Percentiles rank a stretch among this genome's conserved stretches.
These are phyloP conservation scores for Laguncularia racemosa DNA, from an alignment of 345 rosid genomes.

Conservation along the genomic window DNA sequence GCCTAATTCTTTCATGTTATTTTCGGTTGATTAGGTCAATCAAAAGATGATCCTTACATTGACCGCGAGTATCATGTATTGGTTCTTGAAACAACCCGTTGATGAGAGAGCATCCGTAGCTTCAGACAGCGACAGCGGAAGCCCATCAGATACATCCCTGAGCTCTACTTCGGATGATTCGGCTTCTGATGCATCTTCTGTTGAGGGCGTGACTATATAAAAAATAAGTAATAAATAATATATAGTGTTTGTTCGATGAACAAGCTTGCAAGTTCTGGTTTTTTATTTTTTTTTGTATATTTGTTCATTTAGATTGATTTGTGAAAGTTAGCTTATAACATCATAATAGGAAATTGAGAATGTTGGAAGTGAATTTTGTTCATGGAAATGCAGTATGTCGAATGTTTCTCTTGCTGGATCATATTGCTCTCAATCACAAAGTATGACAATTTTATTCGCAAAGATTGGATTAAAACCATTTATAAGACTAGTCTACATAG, in stretches of 20 bases:
- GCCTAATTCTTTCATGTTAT: neutral
- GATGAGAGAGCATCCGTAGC: slow-evolving; percentile 48
- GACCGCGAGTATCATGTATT: slow-evolving; percentile 88
- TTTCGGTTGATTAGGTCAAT: slow-evolving; percentile 50
- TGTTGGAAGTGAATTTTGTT: neutral
- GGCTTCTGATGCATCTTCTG: slow-evolving; percentile 67
- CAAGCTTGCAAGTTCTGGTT: slow-evolving; percentile 11
- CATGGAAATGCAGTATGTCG: neutral
- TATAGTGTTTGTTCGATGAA: neutral
- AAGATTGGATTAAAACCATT: no score
- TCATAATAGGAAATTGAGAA: neutral
- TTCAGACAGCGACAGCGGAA: slow-evolving; percentile 63
- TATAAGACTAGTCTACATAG: no score
- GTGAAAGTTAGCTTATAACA: neutral
- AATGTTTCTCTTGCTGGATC: no score
- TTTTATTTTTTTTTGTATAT: slow-evolving; percentile 1
- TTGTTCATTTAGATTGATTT: slow-evolving; percentile 1
- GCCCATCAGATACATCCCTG: slow-evolving; percentile 40
- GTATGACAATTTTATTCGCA: no score
- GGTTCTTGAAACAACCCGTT: slow-evolving; percentile 79
- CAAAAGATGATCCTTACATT: slow-evolving; percentile 96
- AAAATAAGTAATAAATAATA: neutral
- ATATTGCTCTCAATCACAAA: no score
- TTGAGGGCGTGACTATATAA: slow-evolving; percentile 39
- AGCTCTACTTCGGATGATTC: slow-evolving; percentile 82